Evolutionary conservation across 2,329 filamentous ascomycete genomes (phyloP), one percentile per base, ranked within the genome.

Genomic region (Dothideomycetidae sp.): DNA sequence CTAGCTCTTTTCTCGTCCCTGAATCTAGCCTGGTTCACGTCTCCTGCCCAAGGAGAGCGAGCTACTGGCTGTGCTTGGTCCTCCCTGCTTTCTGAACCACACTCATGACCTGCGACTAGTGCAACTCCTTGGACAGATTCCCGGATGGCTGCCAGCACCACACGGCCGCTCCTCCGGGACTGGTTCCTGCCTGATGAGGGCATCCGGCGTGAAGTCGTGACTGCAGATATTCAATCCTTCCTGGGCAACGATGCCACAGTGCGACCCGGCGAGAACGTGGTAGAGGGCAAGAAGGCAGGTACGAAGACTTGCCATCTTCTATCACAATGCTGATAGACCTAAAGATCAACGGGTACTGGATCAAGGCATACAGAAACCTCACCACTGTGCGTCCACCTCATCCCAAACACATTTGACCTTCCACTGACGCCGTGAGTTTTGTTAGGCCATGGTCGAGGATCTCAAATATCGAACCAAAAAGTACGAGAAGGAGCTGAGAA

Each of bases 361-460:
- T 68, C 46, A 63, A 62, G 37, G 64, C 64, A 23, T 67, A 66
- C 50, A 60, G 64, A 29, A 67, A 62, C 33, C 53, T 68, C 38
- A 68, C 64, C 31, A 49, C 63, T 67, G 60, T 39, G 62, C 51
- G 36, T 50, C 42, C 29, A 19, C 12, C 10, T 3, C 9, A n/a
- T n/a, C n/a, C n/a, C n/a, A n/a, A n/a, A n/a, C n/a, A n/a, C n/a
- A n/a, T n/a, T n/a, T n/a, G n/a, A n/a, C n/a, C n/a, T n/a, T n/a
- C n/a, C n/a, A n/a, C n/a, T n/a, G n/a, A n/a, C n/a, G n/a, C n/a
- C n/a, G n/a, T n/a, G n/a, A n/a, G n/a, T n/a, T n/a, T n/a, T n/a
- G n/a, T n/a, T n/a, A 62, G 64, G 60, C 63, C 50, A 67, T 67
- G 64, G 62, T 67, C 42, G 54, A 58, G 48, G 64, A 68, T 47